Base-by-base conservation (phyloP, 2,329 filamentous ascomycete species). In the Helicocarpus griseus region DNA sequence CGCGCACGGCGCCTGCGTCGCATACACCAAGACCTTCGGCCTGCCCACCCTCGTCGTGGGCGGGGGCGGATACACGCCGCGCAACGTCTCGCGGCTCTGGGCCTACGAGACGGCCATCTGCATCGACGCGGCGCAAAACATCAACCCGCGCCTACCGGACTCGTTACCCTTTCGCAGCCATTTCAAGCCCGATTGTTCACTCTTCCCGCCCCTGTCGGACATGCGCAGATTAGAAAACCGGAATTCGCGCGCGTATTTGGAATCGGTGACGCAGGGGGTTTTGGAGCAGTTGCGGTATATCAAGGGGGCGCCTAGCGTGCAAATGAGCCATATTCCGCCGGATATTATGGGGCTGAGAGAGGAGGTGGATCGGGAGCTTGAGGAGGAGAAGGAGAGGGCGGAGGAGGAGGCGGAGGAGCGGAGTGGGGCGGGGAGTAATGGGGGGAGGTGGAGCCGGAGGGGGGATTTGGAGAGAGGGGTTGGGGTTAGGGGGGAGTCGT, bases 41-140 rank as follows among this genome's bases (percentile, higher is more conserved):
- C 74, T 95, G 1, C 93, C 93, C 2, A 78, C 97, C 55, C 82
- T 98, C 47, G 81, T 98, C 50, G 87, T 97, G 53, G 93, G 93
- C 41, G 93, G 93, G 36, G 93, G 93, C 52, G 93, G 93, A 26
- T 98, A 98, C 70, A 98, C 93, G 13, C 90, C 93, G 4, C 82
- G 91, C 57, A 98, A 98, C 63, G 93, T 98, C 5, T 93, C 93
- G 39, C 86, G 93, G 50, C 89, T 91, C 28, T 98, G 93, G 93
- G 89, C 90, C 22, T 91, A 95, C 70, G 93, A 98, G 72, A 98
- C 93, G 11, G 86, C 87, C 54, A 88, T 97, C 59, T 89, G 89
- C 54, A 87, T 94, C 56, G 83, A 84, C 58, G 83, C 82, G 52
- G 77, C 86, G 54, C 77, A 85, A 56, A 79, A 80, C 52, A 84